Percentiles rank a stretch among this genome's conserved stretches.
These are phyloP conservation scores for Coemansia umbellata DNA, from an alignment of 192 early-diverging fungal species.

Conservation along the genomic window DNA sequence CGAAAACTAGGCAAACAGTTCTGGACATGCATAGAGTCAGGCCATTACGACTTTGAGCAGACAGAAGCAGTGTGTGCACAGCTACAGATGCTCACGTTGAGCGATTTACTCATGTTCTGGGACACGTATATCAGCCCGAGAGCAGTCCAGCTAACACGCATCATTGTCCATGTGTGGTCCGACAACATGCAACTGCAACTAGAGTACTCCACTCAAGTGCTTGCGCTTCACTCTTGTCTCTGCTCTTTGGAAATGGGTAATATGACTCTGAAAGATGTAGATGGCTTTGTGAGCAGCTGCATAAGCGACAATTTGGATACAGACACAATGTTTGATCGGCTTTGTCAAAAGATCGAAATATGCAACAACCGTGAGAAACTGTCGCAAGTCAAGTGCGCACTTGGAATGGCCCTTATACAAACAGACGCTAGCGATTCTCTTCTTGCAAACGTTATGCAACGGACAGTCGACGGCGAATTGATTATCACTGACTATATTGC, in stretches of 20 bases:
- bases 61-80: neutral
- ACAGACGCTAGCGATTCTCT: too few relatives aligned
- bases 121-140: constrained; percentile 16
- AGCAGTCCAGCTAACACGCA: neutral
- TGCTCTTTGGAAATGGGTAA: neutral
- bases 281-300: neutral
- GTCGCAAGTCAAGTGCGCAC: too few relatives aligned
- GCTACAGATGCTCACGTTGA: constrained; percentile 5
- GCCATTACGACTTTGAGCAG: constrained; percentile 75
- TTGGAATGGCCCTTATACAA: too few relatives aligned
- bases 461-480: constrained; percentile 5
- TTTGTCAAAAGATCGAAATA: too few relatives aligned
- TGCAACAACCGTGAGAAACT: too few relatives aligned
- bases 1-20: constrained; percentile 54
- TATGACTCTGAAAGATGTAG: neutral
- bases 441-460: too few relatives aligned
- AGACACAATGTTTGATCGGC: too few relatives aligned
- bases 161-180: constrained; percentile 16
- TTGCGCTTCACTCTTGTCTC: constrained; percentile 12
- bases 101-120: constrained; percentile 28
- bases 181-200: neutral
- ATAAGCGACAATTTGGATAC: too few relatives aligned
- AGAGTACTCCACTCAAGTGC: neutral
- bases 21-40: constrained; percentile 61
- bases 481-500: neutral